phyloP scores from a whole-genome alignment of 2,329 filamentous ascomycete species.

The Cladosporium cucumerinum region DNA sequence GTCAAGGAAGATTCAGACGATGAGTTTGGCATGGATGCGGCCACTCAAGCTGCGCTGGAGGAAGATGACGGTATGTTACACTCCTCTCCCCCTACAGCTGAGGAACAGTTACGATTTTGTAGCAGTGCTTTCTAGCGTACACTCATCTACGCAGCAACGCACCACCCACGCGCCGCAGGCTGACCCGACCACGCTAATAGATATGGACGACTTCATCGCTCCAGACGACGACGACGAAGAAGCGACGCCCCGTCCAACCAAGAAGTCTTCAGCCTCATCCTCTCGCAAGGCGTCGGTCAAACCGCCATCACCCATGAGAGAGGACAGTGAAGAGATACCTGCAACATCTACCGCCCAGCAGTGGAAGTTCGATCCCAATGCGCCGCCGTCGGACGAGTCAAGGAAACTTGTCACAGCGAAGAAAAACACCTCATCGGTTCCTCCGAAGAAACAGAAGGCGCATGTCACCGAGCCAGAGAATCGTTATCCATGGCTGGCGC shows the following conservation, averaged over 20 bases:
- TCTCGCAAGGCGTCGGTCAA: conserved; percentile 26
- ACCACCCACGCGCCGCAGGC: conserved; percentile 8
- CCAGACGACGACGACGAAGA: conserved; percentile 77
- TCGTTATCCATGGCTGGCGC: conserved; percentile 85
- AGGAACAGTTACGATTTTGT: conserved; percentile 22
- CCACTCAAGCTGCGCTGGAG: conserved; percentile 54
- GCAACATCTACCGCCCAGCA: conserved; percentile 71
- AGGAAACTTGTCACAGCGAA: conserved; percentile 37
- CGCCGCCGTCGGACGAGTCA: conserved; percentile 50
- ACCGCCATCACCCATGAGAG: conserved; percentile 42
- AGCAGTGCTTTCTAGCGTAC: conserved; percentile 20
- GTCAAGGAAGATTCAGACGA: conserved; percentile 66
- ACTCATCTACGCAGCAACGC: neutral
- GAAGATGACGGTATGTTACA: conserved; percentile 55
- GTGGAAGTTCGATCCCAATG: conserved; percentile 72
- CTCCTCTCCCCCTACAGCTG: conserved; percentile 1
- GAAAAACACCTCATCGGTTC: conserved; percentile 25
- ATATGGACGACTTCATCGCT: conserved; percentile 84
- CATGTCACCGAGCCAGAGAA: conserved; percentile 79
- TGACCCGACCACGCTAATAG: conserved; percentile 35
- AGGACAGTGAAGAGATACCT: conserved; percentile 51
- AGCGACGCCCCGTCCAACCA: conserved; percentile 61
- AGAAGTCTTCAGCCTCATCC: conserved; percentile 45
- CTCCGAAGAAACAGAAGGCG: conserved; percentile 58
- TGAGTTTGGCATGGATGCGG: conserved; percentile 59